Evolutionary conservation across 1,284 basidiomycete genomes (phyloP).

Genomic region (Cutaneotrichosporon cyanovorans): DNA sequence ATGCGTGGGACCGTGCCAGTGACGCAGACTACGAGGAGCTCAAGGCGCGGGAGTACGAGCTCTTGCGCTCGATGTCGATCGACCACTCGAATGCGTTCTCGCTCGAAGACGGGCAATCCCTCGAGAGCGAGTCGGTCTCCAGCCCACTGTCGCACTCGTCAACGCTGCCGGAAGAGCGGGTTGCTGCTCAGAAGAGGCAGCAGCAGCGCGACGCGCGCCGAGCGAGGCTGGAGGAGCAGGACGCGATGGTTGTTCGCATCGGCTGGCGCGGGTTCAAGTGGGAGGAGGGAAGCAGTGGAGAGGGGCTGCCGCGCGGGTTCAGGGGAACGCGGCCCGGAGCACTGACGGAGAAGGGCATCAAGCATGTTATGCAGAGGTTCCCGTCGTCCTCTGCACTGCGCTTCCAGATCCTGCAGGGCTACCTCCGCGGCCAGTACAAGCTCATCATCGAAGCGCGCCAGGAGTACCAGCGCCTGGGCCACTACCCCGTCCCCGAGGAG

Average conservation of each 20-base stretch:
- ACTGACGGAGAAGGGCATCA: conserved; percentile 71
- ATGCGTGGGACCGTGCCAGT: conserved; percentile 85
- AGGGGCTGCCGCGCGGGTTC: conserved; percentile 39
- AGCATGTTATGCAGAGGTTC: conserved; percentile 72
- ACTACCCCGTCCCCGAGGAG: conserved; percentile 33
- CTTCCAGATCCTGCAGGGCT: conserved; percentile 49
- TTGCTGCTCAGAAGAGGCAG: conserved; percentile 2
- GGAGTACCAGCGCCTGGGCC: conserved; percentile 32
- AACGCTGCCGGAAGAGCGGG: background rate
- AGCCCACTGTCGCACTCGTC: conserved; percentile 9
- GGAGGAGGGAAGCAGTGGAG: conserved; percentile 36
- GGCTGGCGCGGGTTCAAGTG: conserved; percentile 42
- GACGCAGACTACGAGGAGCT: conserved; percentile 77
- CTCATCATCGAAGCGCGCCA: conserved; percentile 37
- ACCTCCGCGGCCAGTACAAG: conserved; percentile 49
- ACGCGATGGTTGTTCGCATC: conserved; percentile 24
- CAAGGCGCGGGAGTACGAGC: conserved; percentile 56
- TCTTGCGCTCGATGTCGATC: conserved; percentile 20
- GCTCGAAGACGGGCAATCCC: conserved; percentile 7
- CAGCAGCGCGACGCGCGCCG: conserved; percentile 14
- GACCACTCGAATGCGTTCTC: conserved; percentile 9
- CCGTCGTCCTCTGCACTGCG: conserved; percentile 50
- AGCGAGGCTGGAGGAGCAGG: conserved; percentile 19
- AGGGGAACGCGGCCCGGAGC: conserved; percentile 56
- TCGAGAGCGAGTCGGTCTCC: conserved; percentile 4